A percentile compares a stretch with the other conserved stretches of the same genome.
Evolutionary conservation across 768 basidiomycete genomes (phyloP).

Genomic region (Trametes elegans): DNA sequence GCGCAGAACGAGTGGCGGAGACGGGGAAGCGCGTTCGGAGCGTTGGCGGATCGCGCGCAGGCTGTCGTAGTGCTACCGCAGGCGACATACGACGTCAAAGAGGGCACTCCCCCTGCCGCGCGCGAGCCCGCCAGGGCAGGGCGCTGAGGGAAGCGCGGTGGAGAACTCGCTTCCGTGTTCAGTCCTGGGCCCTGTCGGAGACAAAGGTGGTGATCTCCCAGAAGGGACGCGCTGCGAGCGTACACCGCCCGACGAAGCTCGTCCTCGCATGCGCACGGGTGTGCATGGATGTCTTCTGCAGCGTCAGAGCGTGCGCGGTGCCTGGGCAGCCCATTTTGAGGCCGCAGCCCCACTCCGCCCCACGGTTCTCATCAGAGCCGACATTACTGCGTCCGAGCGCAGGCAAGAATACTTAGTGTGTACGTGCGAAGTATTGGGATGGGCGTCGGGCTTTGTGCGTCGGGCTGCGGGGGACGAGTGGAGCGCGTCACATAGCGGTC

Average conservation of each 20-base stretch:
- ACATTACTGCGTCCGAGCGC: neutral
- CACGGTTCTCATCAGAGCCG: neutral
- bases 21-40: slow-evolving; percentile 13
- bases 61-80: neutral
- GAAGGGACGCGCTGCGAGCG: slow-evolving; percentile 4
- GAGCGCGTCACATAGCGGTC: slow-evolving; percentile 4
- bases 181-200: slow-evolving; percentile 8
- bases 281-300: neutral
- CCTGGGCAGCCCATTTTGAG: neutral
- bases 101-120: neutral
- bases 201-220: slow-evolving; percentile 13
- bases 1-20: slow-evolving; percentile 6
- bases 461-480: slow-evolving; percentile 2
- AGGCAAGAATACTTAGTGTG: slow-evolving; percentile 7
- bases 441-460: slow-evolving; percentile 12
- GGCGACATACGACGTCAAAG: neutral
- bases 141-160: neutral
- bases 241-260: neutral
- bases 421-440: neutral
- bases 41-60: slow-evolving; percentile 7
- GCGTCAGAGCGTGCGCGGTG: neutral
- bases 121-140: slow-evolving; percentile 2
- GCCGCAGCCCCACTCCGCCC: slow-evolving; percentile 4
- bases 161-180: slow-evolving; percentile 10
- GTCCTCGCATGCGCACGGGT: neutral